Base-by-base conservation (phyloP, 352 stramenopile species). In the Globisporangium iwayamae region DNA sequence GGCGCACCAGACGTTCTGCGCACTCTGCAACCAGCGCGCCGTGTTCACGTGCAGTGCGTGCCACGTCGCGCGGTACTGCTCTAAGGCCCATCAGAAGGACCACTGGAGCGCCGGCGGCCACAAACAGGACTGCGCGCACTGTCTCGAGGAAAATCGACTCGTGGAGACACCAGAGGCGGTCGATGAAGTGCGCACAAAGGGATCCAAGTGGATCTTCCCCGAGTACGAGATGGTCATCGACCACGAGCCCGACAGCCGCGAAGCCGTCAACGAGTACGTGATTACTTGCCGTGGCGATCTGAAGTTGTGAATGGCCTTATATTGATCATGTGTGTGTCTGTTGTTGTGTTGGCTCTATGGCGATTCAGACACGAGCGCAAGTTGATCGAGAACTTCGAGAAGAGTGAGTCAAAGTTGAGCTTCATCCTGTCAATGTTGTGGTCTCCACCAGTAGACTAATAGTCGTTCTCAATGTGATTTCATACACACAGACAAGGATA, bases 141-240 rank as follows among this genome's bases (percentile, higher is more conserved):
- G 85, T 38, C 20, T 61, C 7, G 43, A 62, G 16, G 22, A 52
- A 43, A 54, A 59, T 13, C 69, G 28, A 14, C 58, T 90, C 4
- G 63, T 89, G 45, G 74, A 90, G 57, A 78, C 66, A 32, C 66
- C 76, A 2, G 66, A 70, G 0, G 60, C 39, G 11, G 66, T 60
- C 0, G 65, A 78, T 43, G 62, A 68, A 28, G 54, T 91, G 51
- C 68, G 76, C 9, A 60, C 66, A 3, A 73, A 82, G 34, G 86
- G 86, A 13, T 88, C 81, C 55, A 90, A 81, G 65, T 91, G 79
- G 75, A 8, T 93, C 53, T 95, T 93, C 72, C 83, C 85, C 0
- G 65, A 86, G 61, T 85, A 90, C 57, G 70, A 85, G 20, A 62
- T 95, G n/a, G 81, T 89, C 56, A 93, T 93, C 43, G 86, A 94